Percentiles rank a stretch among this genome's conserved stretches.
Conservation (phyloP, 768 basidiomycete species). For the Termitomyces sp. region DNA sequence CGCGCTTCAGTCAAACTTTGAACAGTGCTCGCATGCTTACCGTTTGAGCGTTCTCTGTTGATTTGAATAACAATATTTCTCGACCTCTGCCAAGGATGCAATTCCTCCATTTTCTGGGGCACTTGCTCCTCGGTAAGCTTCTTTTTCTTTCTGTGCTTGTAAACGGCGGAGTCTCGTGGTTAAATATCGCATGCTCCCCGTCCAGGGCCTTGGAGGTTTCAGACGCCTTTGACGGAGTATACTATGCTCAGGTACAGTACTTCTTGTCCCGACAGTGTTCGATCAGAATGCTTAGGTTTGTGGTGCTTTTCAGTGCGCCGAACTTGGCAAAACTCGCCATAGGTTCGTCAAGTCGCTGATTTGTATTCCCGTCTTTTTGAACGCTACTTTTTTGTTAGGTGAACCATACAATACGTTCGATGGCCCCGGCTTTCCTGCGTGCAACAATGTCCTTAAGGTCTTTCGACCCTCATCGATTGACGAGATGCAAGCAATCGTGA, state of each 20-base stretch:
- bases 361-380: not conserved
- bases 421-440: slow-evolving; percentile 28
- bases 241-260: not conserved
- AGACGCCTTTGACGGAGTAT: not conserved
- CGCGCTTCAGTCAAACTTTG: not conserved
- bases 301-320: not conserved
- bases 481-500: slow-evolving; percentile 26
- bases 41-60: not conserved
- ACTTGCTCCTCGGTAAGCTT: not conserved
- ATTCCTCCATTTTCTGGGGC: not conserved
- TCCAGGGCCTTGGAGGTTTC: not conserved
- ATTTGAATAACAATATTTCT: not conserved
- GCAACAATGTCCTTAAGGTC: slow-evolving; percentile 24
- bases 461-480: slow-evolving; percentile 25
- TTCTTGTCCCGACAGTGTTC: not conserved
- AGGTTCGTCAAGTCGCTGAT: not conserved
- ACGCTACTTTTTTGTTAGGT: not conserved
- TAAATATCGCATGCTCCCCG: not conserved
- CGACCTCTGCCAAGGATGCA: not conserved
- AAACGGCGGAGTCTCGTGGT: not conserved
- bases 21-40: not conserved
- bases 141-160: not conserved
- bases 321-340: not conserved
- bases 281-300: not conserved
- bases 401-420: slow-evolving; percentile 30